phyloP scores from a whole-genome alignment of 2,329 filamentous ascomycete species.

The Coleophoma cylindrospora region DNA sequence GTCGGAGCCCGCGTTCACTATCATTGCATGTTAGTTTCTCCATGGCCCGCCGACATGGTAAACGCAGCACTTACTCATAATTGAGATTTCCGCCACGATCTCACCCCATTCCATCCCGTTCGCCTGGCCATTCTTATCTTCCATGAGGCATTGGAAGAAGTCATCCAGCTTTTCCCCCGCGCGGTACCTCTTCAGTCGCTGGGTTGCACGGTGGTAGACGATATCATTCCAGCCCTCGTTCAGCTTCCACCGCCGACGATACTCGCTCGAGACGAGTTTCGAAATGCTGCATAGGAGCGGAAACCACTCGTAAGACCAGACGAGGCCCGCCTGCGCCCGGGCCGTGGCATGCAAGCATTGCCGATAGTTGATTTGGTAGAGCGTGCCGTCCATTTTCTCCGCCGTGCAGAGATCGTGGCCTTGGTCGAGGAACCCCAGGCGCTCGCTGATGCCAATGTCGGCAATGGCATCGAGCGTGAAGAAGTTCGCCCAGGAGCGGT shows the following conservation, averaged over 20 bases:
- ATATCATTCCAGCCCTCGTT: conserved; percentile 41
- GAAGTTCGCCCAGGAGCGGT: conserved; percentile 46
- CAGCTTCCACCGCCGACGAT: conserved; percentile 32
- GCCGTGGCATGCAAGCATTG: conserved; percentile 45
- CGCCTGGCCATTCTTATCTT: conserved; percentile 34
- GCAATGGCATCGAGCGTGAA: conserved; percentile 52
- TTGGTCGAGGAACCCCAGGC: conserved; percentile 44
- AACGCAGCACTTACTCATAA: conserved; percentile 43
- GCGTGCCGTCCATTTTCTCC: conserved; percentile 38
- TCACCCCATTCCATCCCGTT: conserved; percentile 50
- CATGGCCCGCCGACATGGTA: background rate
- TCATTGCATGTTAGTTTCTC: conserved; percentile 5
- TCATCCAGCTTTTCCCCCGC: conserved; percentile 51
- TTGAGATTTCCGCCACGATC: conserved; percentile 48
- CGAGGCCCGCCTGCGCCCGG: conserved; percentile 41
- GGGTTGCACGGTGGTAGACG: conserved; percentile 37
- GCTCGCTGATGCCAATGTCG: conserved; percentile 47
- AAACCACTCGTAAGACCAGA: conserved; percentile 48
- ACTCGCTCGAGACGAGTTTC: conserved; percentile 37
- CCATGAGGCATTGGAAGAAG: conserved; percentile 53
- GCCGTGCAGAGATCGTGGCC: conserved; percentile 40
- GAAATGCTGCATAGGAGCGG: conserved; percentile 39
- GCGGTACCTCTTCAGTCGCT: conserved; percentile 39
- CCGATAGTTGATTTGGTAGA: conserved; percentile 41
- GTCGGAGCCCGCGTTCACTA: conserved; percentile 39